Conservation (phyloP, 305 asterid species). For the Plantago rigida region DNA sequence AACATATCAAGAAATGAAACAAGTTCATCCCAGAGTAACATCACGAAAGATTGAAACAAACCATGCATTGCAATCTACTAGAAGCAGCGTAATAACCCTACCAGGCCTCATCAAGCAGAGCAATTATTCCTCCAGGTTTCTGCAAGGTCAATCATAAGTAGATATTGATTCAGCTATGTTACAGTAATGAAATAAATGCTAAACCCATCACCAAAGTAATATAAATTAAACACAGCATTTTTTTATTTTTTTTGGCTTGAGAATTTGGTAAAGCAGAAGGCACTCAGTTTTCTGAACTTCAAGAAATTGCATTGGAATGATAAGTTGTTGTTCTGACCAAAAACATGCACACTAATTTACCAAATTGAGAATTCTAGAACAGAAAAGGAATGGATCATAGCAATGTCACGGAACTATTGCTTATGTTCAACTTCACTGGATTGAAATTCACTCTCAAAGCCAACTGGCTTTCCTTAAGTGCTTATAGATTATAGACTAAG, state of each 20-base stretch:
- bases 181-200: slow-evolving; percentile 4
- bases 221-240: slow-evolving; percentile 6
- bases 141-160: slow-evolving; percentile 38
- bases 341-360: background rate
- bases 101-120: slow-evolving; percentile 99
- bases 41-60: slow-evolving; percentile 10
- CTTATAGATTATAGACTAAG: background rate
- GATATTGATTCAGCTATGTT: slow-evolving; percentile 25
- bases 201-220: slow-evolving; percentile 21
- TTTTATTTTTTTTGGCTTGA: background rate
- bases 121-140: slow-evolving; percentile 95
- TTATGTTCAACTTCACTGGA: slow-evolving; percentile 5
- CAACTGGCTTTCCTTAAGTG: slow-evolving; percentile 10
- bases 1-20: slow-evolving; percentile 25
- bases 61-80: slow-evolving; percentile 24
- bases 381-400: slow-evolving; percentile 3
- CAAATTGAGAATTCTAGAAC: too few species aligned
- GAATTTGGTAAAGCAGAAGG: slow-evolving; percentile 15
- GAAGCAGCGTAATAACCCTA: slow-evolving; percentile 27
- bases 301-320: background rate
- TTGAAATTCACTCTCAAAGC: slow-evolving; percentile 12
- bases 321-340: background rate
- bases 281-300: slow-evolving; percentile 21
- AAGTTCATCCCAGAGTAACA: slow-evolving; percentile 26
- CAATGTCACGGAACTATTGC: background rate